phyloP scores from a whole-genome alignment of 2,329 filamentous ascomycete genomes.

The Calonectria crousiana region DNA sequence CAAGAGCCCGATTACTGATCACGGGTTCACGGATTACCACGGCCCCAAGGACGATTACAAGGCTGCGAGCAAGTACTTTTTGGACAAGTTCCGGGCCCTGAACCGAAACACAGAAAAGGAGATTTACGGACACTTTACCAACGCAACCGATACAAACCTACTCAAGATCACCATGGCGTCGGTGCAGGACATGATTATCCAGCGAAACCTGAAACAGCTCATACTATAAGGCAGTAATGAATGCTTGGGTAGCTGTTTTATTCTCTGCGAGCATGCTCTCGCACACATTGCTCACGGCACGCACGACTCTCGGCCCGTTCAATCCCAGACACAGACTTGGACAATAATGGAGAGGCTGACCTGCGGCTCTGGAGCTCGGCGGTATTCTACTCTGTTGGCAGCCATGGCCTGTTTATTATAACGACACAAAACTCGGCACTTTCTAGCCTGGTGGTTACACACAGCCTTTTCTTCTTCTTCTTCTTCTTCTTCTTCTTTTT shows the following conservation, averaged over 20 bases:
- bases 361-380: slow-evolving; percentile 9
- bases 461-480: background rate
- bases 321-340: background rate
- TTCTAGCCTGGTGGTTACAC: background rate
- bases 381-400: slow-evolving; percentile 11
- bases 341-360: slow-evolving; percentile 3
- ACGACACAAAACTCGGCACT: background rate
- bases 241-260: background rate
- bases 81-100: slow-evolving; percentile 82
- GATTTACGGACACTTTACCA: slow-evolving; percentile 73
- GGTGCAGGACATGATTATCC: slow-evolving; percentile 89
- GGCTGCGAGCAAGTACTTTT: slow-evolving; percentile 83
- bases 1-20: slow-evolving; percentile 77
- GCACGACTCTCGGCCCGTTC: background rate
- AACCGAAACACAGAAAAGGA: slow-evolving; percentile 77
- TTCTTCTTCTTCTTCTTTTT: background rate
- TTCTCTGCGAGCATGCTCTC: background rate
- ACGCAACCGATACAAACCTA: slow-evolving; percentile 76
- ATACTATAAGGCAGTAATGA: slow-evolving; percentile 57
- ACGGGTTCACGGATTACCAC: slow-evolving; percentile 83
- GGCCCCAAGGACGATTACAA: slow-evolving; percentile 79
- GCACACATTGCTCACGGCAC: background rate
- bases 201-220: slow-evolving; percentile 83
- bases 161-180: slow-evolving; percentile 89
- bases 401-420: background rate